phyloP scores from a whole-genome alignment of 371 early-diverging fungal genomes.

The Mortierella sp. region DNA sequence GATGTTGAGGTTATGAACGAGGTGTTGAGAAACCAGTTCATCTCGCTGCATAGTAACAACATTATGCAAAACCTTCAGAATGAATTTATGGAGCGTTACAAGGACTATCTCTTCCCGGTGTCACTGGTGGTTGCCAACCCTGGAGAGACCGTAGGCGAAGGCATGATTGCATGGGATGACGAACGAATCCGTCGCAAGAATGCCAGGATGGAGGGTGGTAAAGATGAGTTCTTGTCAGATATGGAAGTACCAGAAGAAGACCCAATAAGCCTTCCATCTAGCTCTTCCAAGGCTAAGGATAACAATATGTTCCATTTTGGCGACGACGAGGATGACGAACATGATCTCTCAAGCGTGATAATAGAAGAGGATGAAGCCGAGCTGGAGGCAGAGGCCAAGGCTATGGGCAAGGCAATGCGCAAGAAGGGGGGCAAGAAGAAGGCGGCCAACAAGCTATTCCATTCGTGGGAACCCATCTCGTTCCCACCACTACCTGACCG shows the following conservation, averaged over 20 bases:
- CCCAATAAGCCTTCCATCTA: slow-evolving; percentile 8
- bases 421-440: slow-evolving; percentile 36
- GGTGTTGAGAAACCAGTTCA: slow-evolving; percentile 92
- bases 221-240: slow-evolving; percentile 37
- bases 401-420: slow-evolving; percentile 45
- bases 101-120: slow-evolving; percentile 77
- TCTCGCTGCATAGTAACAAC: slow-evolving; percentile 85
- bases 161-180: slow-evolving; percentile 48
- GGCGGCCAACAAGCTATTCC: slow-evolving; percentile 53
- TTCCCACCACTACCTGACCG: slow-evolving; percentile 83
- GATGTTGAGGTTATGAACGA: slow-evolving; percentile 90
- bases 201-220: slow-evolving; percentile 17
- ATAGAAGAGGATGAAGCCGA: slow-evolving; percentile 57
- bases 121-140: slow-evolving; percentile 58
- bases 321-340: slow-evolving; percentile 52
- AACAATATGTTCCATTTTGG: slow-evolving; percentile 34
- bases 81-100: slow-evolving; percentile 90
- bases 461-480: slow-evolving; percentile 77
- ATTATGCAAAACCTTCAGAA: slow-evolving; percentile 87
- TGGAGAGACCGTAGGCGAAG: slow-evolving; percentile 43
- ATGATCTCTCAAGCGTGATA: slow-evolving; percentile 41
- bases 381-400: slow-evolving; percentile 50
- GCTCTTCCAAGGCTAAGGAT: slow-evolving; percentile 17
- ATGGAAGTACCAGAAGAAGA: slow-evolving; percentile 24
- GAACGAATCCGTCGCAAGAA: slow-evolving; percentile 33